Evolutionary conservation across 495 filamentous ascomycete species (phyloP).

Genomic region (Annulohypoxylon moriforme): DNA sequence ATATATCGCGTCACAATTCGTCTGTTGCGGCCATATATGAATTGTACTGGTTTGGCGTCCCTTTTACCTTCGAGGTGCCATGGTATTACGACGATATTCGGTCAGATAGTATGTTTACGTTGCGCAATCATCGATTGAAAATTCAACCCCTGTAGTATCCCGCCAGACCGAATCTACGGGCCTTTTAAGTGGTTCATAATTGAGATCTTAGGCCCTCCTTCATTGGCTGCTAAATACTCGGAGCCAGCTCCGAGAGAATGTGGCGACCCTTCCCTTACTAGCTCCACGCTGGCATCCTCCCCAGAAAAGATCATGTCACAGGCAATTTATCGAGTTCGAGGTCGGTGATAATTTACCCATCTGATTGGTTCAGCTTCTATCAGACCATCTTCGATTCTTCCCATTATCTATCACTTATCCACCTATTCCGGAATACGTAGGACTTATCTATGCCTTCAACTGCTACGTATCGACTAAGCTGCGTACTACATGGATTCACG

Average conservation of each 20-base stretch:
- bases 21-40: not conserved
- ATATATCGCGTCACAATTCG: not conserved
- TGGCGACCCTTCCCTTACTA: not conserved
- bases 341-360: not conserved
- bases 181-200: not conserved
- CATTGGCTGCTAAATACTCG: not conserved
- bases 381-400: not conserved
- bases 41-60: not conserved
- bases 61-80: not conserved
- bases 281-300: not conserved
- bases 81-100: too few relatives aligned
- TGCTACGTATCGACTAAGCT: not conserved
- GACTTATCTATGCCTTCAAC: not conserved
- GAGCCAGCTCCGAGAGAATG: not conserved
- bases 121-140: not conserved
- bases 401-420: not conserved
- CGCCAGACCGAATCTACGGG: not conserved
- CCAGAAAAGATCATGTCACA: not conserved
- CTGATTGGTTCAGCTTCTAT: not conserved
- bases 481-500: constrained; percentile 34
- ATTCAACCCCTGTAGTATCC: not conserved
- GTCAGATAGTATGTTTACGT: not conserved
- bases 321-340: not conserved
- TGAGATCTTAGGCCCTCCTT: not conserved
- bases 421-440: not conserved